phyloP scores from a whole-genome alignment of 805 yeast species.

The Cephaloascus albidus region DNA sequence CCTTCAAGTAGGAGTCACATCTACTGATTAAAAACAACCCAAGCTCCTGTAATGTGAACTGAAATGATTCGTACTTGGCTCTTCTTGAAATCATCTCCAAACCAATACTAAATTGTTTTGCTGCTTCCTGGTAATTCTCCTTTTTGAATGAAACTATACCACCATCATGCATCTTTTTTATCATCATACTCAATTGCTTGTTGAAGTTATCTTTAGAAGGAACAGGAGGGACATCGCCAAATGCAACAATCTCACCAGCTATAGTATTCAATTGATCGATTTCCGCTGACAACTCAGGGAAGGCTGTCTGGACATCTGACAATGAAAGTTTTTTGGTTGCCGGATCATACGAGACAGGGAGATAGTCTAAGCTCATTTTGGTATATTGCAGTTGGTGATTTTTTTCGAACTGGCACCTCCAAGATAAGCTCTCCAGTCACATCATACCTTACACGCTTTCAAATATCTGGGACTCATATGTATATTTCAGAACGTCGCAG shows the following conservation, averaged over 20 bases:
- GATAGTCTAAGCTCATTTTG: background rate
- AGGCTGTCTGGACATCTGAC: conserved; percentile 1
- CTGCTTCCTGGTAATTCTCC: conserved; percentile 48
- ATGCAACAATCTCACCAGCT: conserved; percentile 26
- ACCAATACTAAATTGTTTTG: conserved; percentile 55
- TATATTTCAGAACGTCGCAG: background rate
- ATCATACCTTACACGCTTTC: too few relatives aligned
- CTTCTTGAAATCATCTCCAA: conserved; percentile 60
- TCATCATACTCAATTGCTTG: conserved; percentile 45
- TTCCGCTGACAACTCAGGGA: conserved; percentile 19
- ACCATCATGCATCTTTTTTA: conserved; percentile 55
- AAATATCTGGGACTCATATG: too few relatives aligned
- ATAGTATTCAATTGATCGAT: conserved; percentile 28
- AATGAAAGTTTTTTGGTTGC: conserved; percentile 15
- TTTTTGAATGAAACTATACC: conserved; percentile 51
- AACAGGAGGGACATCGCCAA: conserved; percentile 41
- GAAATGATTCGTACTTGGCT: conserved; percentile 68
- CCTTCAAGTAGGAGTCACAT: conserved; percentile 57
- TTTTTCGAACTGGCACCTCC: too few relatives aligned
- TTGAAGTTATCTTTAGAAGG: conserved; percentile 49
- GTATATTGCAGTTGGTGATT: background rate
- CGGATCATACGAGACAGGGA: conserved; percentile 18
- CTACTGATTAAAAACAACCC: conserved; percentile 59
- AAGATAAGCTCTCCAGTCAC: too few relatives aligned
- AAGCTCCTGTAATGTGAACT: conserved; percentile 60